phyloP scores from a whole-genome alignment of 2,329 filamentous ascomycete species.

The Apiospora saccharicola region DNA sequence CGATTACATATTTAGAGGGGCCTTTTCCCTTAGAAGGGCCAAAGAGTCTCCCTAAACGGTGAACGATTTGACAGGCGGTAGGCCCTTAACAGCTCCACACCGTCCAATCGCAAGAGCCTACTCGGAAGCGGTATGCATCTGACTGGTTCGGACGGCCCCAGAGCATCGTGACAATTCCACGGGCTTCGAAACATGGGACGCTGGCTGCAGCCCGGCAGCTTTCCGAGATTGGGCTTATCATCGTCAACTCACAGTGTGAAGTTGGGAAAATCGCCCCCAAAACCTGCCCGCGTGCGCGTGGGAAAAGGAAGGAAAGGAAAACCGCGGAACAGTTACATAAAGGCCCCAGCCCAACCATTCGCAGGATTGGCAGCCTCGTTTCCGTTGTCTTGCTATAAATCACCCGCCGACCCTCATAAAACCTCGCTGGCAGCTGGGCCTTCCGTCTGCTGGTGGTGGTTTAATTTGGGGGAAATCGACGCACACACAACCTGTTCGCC shows the following conservation, averaged over 20 bases:
- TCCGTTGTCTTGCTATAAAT: slow-evolving; percentile 7
- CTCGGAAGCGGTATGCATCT: not conserved
- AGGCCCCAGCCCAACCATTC: not conserved
- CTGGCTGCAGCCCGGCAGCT: slow-evolving; percentile 9
- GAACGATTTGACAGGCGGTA: not conserved
- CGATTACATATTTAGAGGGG: slow-evolving; percentile 1
- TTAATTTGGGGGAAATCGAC: not conserved
- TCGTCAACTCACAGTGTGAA: slow-evolving; percentile 3
- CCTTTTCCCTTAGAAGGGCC: not conserved
- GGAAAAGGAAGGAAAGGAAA: too few relatives aligned
- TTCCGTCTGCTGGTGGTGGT: not conserved
- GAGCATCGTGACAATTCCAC: slow-evolving; percentile 8
- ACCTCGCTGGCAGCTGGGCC: slow-evolving; percentile 11
- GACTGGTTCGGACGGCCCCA: slow-evolving; percentile 9
- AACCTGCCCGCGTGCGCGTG: too few relatives aligned
- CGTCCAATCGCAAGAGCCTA: not conserved
- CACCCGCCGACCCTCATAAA: slow-evolving; percentile 1
- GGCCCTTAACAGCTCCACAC: not conserved
- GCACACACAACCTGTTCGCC: slow-evolving; percentile 18
- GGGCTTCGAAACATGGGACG: slow-evolving; percentile 16
- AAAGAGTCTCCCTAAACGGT: not conserved
- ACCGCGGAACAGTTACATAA: not conserved
- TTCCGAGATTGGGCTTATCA: slow-evolving; percentile 3
- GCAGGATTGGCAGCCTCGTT: slow-evolving; percentile 16
- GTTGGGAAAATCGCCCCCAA: not conserved